phyloP scores from a whole-genome alignment of 306 rosid species.

The Malus asiatica region DNA sequence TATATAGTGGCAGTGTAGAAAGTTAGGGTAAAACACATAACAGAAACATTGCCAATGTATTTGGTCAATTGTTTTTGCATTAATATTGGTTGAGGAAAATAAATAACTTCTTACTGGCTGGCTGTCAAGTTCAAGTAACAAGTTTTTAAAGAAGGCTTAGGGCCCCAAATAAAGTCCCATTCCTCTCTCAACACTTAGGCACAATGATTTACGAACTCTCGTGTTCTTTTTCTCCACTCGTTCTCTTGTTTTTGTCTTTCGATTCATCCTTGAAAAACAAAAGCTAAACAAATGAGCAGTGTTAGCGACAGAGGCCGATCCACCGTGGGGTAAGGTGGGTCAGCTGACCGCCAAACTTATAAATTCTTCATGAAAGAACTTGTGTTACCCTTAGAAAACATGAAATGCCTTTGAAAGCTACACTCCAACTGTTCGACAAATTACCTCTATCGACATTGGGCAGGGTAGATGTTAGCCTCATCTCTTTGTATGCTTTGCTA shows the following conservation, averaged over 20 bases:
- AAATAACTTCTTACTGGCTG: not conserved
- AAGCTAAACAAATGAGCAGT: not conserved
- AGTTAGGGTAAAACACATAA: not conserved
- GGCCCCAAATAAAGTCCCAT: not conserved
- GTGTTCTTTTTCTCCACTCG: no score
- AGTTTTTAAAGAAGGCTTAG: not conserved
- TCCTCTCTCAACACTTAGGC: not conserved
- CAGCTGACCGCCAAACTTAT: no score
- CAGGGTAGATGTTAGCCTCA: no score
- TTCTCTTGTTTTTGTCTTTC: not conserved
- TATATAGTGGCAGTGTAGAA: no score
- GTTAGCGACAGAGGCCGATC: no score
- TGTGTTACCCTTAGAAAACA: no score
- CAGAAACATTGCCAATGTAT: not conserved
- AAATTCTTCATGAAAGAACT: no score
- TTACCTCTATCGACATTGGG: no score
- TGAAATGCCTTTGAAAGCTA: no score
- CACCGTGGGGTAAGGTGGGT: no score
- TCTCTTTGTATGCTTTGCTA: no score
- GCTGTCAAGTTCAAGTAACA: not conserved
- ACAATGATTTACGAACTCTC: not conserved
- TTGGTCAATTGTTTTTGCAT: not conserved
- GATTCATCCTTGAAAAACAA: not conserved
- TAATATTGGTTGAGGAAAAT: not conserved
- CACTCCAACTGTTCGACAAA: no score